Percentiles rank a stretch among this genome's conserved stretches.
Conservation (phyloP, 1,139 yeast genomes). For the Candida sojae region DNA sequence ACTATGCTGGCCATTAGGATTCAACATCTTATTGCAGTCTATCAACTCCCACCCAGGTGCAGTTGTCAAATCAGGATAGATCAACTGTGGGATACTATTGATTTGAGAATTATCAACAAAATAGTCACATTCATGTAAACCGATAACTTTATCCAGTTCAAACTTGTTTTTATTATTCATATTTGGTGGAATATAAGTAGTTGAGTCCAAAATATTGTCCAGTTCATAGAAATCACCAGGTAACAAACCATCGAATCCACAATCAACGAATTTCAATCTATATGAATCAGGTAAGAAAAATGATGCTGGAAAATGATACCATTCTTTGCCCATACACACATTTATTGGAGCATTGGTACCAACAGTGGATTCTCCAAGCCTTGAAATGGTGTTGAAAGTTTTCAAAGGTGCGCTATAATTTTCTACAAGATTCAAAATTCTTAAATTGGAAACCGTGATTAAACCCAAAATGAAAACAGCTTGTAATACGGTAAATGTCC, state of each 20-base stretch:
- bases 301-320: conserved; percentile 92
- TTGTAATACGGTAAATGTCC: conserved; percentile 5
- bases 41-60: conserved; percentile 42
- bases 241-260: conserved; percentile 82
- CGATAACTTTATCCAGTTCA: conserved; percentile 51
- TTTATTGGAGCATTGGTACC: conserved; percentile 22
- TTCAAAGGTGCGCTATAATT: conserved; percentile 65
- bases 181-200: conserved; percentile 52
- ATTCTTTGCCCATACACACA: conserved; percentile 89
- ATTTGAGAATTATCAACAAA: conserved; percentile 54
- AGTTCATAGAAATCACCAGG: conserved; percentile 81
- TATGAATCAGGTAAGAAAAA: conserved; percentile 66
- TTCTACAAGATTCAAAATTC: conserved; percentile 43
- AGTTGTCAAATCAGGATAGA: conserved; percentile 12
- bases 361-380: conserved; percentile 8
- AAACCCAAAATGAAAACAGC: conserved; percentile 13
- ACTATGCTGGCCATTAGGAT: conserved; percentile 43
- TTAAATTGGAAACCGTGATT: conserved; percentile 30
- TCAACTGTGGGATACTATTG: conserved; percentile 12
- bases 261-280: conserved; percentile 65
- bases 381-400: conserved; percentile 14
- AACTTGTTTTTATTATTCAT: conserved; percentile 76
- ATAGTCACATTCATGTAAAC: conserved; percentile 53
- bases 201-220: conserved; percentile 21
- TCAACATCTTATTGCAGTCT: conserved; percentile 45